Evolutionary conservation across 2,329 filamentous ascomycete species (phyloP), one percentile per base, ranked within the genome.

Genomic region (Blastomyces gilchristii): DNA sequence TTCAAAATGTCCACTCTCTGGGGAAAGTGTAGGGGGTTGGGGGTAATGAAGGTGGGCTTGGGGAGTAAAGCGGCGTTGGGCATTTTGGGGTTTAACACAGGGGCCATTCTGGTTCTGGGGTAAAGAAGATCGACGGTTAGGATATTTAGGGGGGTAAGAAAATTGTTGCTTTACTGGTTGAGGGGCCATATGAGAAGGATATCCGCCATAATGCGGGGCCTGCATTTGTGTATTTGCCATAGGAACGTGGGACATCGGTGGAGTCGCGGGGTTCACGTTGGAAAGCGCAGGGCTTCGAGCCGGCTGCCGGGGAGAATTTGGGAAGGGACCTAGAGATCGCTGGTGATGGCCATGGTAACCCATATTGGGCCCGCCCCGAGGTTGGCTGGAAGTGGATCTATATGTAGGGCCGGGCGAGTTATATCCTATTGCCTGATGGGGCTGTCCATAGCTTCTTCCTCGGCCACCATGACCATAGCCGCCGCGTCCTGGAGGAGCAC

Each of bases 1-100:
- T 75, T 92, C 87, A 82, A 87, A 90, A 68, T 86, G 82, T 71
- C 85, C 84, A 72, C 80, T 87, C 71, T 86, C 84, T 64, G 88
- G 88, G 66, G 87, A 86, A 64, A 91, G 76, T 77, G 90, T 84
- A 72, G 84, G 73, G 67, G 72, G 67, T 63, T 76, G 69, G 57
- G 64, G 67, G 54, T 64, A 67, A 61, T 70, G 63, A 63, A 71
- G 69, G 66, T 68, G 62, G 68, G 64, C 6, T 57, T 57, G 60
- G 67, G 65, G 58, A 67, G 62, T 54, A 63, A 66, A 62, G 64
- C 67, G 60, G 64, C 64, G 62, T 62, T 63, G 60, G 60, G 63
- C 62, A 65, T 62, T 63, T 62, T 62, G 34, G 37, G 18, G 34
- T 41, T 41, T 57, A 25, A 57, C 34, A 59, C 61, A 65, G 41